Percentiles rank a stretch among this genome's conserved stretches.
Evolutionary conservation across 2,329 filamentous ascomycete genomes (phyloP).

Genomic region (Alternaria tenuissima): DNA sequence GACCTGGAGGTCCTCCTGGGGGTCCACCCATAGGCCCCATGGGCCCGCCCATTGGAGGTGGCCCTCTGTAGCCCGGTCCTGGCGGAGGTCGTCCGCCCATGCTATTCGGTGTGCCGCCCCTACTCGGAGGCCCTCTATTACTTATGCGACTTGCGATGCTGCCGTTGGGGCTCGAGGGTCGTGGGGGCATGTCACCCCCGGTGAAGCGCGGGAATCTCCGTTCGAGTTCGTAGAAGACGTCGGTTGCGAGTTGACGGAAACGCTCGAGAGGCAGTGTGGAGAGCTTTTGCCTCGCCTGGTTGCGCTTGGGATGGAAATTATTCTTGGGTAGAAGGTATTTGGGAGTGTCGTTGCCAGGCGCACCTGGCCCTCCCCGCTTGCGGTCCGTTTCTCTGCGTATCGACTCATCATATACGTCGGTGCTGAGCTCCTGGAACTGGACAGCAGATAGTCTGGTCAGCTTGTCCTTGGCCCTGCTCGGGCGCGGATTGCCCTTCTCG

Average conservation of each 20-base stretch:
- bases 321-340: slow-evolving; percentile 82
- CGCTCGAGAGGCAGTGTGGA: slow-evolving; percentile 85
- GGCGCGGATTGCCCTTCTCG: slow-evolving; percentile 75
- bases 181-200: slow-evolving; percentile 71
- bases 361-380: slow-evolving; percentile 55
- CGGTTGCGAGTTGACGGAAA: slow-evolving; percentile 91
- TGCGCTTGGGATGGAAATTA: slow-evolving; percentile 94
- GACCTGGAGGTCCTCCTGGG: slow-evolving; percentile 57
- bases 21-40: slow-evolving; percentile 29
- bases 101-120: slow-evolving; percentile 65
- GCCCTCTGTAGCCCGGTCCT: slow-evolving; percentile 41
- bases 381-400: slow-evolving; percentile 78
- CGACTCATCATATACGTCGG: slow-evolving; percentile 96
- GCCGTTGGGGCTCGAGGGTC: slow-evolving; percentile 70
- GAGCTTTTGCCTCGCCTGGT: slow-evolving; percentile 95
- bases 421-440: slow-evolving; percentile 97
- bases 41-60: slow-evolving; percentile 23
- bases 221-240: slow-evolving; percentile 95
- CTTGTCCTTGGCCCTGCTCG: slow-evolving; percentile 94
- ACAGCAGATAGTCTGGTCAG: slow-evolving; percentile 86
- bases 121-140: slow-evolving; percentile 65
- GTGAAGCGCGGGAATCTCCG: slow-evolving; percentile 85
- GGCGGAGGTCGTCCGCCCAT: slow-evolving; percentile 53
- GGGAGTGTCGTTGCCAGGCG: slow-evolving; percentile 56
- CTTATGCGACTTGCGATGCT: slow-evolving; percentile 64